Evolutionary conservation across 2,329 filamentous ascomycete species (phyloP), one percentile per base, ranked within the genome.

Genomic region (Diaporthe sp.): DNA sequence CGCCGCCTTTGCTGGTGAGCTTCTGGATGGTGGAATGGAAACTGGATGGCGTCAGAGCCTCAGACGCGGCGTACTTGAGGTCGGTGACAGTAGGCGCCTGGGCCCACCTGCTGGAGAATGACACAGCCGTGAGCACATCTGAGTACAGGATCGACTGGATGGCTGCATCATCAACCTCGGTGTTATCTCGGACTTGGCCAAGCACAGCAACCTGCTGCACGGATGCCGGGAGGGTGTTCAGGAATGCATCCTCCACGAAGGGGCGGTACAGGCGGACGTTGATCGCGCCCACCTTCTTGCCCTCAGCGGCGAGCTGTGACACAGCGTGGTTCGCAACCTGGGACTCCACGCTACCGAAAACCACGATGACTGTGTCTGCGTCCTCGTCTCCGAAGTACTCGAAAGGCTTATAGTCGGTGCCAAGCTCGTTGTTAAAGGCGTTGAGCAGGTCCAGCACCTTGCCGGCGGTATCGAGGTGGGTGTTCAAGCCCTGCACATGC

Each of bases 181-280:
- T 87, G 77, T 94, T 90, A 79, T 94, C 92, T 77, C 89, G 85
- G 78, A 99, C 96, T 84, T 99, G 97, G 72, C 97, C 97, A 8
- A 99, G 91, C 28, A 98, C 95, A 51, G 93, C 93, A 78, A 99
- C 89, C 77, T 90, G 94, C 85, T 91, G 92, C 62, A 93, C 91
- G 49, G 94, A 94, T 79, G 91, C 88, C 46, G 97, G 95, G 39
- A 99, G 90, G 15, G 91, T 90, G 79, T 93, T 92, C 77, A 98
- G 87, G 89, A 99, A 98, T 70, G 95, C 94, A 83, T 98, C 95
- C 86, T 99, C 97, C 44, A 97, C 92, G 81, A 99, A 98, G 22
- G 97, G 97, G 58, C 96, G 92, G 88, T 98, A 99, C 73, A 99
- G 90, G 78, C 97, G 94, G 62, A 98, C 96, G 80, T 95, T 96